Evolutionary conservation across 176 grass and related monocot species (phyloP), one percentile per base, ranked within the genome.

Genomic region (Pontederia paniculata): DNA sequence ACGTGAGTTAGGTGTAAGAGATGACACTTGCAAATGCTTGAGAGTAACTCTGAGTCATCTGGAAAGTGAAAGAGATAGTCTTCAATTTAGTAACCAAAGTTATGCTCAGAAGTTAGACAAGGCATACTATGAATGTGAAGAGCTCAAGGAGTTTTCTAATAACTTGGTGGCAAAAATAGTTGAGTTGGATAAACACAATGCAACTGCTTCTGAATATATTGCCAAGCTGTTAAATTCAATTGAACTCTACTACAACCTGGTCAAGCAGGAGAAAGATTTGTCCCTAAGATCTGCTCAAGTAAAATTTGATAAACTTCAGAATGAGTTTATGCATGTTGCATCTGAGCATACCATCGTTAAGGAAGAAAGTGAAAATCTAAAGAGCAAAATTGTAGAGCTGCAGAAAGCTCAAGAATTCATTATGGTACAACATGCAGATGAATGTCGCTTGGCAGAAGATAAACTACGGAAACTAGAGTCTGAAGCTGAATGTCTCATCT

Each of bases 381-480:
- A 95, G 49, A 52, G 68, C 60, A 81, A 71, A 84, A 81, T 84
- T 57, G 57, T 57, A 55, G 89, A 95, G 49, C 60, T 95, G 65
- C 81, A 86, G 70, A 95, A 85, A 80, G 75, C 73, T 64, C 84
- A 95, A 61, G 84, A 95, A 73, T 70, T 88, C 60, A 62, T 81
- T 74, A 84, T 95, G 84, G 89, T 95, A 58, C 81, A 95, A 70
- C 81, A 86, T 85, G 89, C 75, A 67, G 85, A 96, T 70, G 85
- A 89, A 77, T 89, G 90, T 31, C 85, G 68, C 45, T 45, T 84
- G 22, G 60, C 70, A 78, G 90, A 96, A 86, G 82, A 86, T 70
- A 86, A 81, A 58, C 76, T 86, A 52, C 81, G 74, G 75, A 83
- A 70, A 65, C 70, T 96, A 65, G 77, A 81, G 42, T 76, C 73